A percentile compares a stretch with the other conserved stretches of the same genome.
Evolutionary conservation across 2,329 filamentous ascomycete genomes (phyloP).

Genomic region (Arthrobotrys sphaeroides): DNA sequence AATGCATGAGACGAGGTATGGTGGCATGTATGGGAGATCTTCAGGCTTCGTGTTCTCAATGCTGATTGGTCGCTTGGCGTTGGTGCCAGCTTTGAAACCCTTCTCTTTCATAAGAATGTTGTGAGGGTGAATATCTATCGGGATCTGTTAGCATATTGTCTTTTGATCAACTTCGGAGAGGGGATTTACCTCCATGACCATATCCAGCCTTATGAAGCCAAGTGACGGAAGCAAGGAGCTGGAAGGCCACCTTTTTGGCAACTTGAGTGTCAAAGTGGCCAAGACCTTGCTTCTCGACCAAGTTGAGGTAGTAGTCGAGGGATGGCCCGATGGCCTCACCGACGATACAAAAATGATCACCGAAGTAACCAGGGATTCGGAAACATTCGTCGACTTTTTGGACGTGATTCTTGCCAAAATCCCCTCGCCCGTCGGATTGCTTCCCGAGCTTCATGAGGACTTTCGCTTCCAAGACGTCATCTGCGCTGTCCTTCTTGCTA

Average conservation of each 20-base stretch:
- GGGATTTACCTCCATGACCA: constrained; percentile 37
- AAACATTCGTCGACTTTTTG: constrained; percentile 47
- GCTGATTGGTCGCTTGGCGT: constrained; percentile 29
- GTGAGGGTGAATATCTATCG: constrained; percentile 47
- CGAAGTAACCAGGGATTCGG: constrained; percentile 31
- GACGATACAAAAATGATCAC: constrained; percentile 50
- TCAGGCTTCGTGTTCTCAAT: constrained; percentile 36
- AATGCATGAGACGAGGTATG: constrained; percentile 45
- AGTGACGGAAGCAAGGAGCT: constrained; percentile 23
- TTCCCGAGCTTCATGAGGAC: constrained; percentile 40
- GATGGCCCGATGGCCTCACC: constrained; percentile 38
- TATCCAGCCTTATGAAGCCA: constrained; percentile 52
- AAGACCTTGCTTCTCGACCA: constrained; percentile 43
- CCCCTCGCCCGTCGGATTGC: constrained; percentile 28
- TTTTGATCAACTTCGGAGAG: background rate
- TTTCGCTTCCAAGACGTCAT: constrained; percentile 37
- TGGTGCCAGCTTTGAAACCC: constrained; percentile 41
- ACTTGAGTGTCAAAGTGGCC: constrained; percentile 35
- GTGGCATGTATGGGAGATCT: constrained; percentile 42
- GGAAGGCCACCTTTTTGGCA: constrained; percentile 45
- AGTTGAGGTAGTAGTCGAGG: constrained; percentile 45
- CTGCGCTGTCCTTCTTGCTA: constrained; percentile 47
- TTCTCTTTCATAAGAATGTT: constrained; percentile 52
- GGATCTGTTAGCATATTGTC: background rate
- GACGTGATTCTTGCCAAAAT: constrained; percentile 44